A percentile compares a stretch with the other conserved stretches of the same genome.
Evolutionary conservation across 2,329 filamentous ascomycete genomes (phyloP).

Genomic region (Sporothrix phasma): DNA sequence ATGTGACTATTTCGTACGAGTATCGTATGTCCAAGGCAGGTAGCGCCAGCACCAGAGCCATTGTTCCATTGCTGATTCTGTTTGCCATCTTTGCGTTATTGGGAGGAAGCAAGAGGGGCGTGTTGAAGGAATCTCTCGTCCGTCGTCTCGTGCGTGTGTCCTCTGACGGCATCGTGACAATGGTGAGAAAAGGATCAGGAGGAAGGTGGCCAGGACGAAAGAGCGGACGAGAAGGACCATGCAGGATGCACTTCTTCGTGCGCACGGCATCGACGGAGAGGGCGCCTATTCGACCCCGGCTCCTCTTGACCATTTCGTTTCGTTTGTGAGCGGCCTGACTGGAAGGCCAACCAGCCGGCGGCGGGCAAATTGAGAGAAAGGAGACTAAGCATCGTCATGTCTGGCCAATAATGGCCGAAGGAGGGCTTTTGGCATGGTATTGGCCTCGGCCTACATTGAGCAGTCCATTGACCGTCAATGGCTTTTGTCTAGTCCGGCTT

Average conservation of each 20-base stretch:
- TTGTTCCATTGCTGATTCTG: conserved; percentile 4
- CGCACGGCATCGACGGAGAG: not conserved
- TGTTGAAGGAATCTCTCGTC: not conserved
- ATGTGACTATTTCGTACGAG: not conserved
- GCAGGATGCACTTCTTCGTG: not conserved
- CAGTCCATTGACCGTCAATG: not conserved
- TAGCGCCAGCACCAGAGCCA: not conserved
- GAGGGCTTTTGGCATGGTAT: not conserved
- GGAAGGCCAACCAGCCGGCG: conserved; percentile 2
- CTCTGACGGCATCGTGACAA: not conserved
- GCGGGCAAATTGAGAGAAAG: too few relatives aligned
- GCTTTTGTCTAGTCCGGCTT: not conserved
- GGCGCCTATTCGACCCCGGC: not conserved
- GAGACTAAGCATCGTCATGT: too few relatives aligned
- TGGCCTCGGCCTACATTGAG: not conserved
- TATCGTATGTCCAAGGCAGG: not conserved
- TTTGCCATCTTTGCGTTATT: not conserved
- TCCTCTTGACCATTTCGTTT: not conserved
- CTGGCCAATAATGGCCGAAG: conserved; percentile 14
- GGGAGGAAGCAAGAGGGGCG: not conserved
- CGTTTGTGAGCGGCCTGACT: not conserved
- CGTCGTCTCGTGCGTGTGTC: not conserved
- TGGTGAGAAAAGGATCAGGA: not conserved
- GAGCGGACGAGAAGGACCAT: not conserved
- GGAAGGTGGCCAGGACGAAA: not conserved